Conservation (phyloP, 441 rosid species). For the Bocquillonia castaneifolia region DNA sequence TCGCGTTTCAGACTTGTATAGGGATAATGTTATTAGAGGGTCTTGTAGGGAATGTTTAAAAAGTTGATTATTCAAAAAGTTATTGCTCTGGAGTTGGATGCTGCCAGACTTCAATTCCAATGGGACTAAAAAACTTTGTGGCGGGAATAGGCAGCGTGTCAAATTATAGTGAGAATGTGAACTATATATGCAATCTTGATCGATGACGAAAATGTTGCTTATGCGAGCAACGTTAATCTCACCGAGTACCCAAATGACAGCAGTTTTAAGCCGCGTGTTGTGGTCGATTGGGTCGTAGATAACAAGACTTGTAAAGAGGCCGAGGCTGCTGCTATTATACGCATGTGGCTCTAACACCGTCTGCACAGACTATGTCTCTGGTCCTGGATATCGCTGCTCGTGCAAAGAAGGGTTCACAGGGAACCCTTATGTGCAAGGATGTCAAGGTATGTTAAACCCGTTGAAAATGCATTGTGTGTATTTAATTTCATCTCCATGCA, state of each 20-base stretch:
- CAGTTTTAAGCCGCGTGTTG: neutral
- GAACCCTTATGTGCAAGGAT: slow-evolving; percentile 27
- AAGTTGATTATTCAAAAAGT: neutral
- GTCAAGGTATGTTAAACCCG: slow-evolving; percentile 11
- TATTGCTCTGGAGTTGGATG: slow-evolving; percentile 35
- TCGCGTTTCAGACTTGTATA: slow-evolving; percentile 1
- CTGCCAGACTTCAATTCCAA: slow-evolving; percentile 29
- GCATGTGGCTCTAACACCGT: neutral
- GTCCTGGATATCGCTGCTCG: slow-evolving; percentile 14
- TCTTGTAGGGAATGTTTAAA: neutral
- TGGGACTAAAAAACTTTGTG: slow-evolving; percentile 12
- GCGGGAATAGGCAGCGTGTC: neutral
- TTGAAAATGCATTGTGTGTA: too few species aligned
- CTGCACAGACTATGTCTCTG: slow-evolving; percentile 5
- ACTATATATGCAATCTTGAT: slow-evolving; percentile 26
- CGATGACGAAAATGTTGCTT: slow-evolving; percentile 2
- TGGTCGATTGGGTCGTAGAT: slow-evolving; percentile 15
- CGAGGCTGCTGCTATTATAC: neutral
- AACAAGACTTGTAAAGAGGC: slow-evolving; percentile 2
- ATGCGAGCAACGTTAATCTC: neutral
- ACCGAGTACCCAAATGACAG: neutral
- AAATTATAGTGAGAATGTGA: slow-evolving; percentile 12
- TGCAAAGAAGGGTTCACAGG: slow-evolving; percentile 17
- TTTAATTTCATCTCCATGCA: neutral
- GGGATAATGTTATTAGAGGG: neutral